phyloP scores from a whole-genome alignment of 2,329 filamentous ascomycete species.

The Curvularia sp. region DNA sequence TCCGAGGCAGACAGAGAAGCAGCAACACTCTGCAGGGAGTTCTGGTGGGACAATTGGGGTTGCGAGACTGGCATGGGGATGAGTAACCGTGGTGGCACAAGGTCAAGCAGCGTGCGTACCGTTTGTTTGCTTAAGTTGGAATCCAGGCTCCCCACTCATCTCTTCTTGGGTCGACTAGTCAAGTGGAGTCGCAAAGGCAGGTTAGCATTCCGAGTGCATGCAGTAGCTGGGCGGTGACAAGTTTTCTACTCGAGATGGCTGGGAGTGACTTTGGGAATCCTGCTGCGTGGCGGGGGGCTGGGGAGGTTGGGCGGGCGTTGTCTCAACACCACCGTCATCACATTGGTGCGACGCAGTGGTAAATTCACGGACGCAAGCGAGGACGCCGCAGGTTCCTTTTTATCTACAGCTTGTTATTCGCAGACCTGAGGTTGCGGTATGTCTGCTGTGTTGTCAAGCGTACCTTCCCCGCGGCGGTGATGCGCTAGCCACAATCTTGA shows the following conservation, averaged over 20 bases:
- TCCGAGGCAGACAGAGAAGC: slow-evolving; percentile 58
- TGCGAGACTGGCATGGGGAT: slow-evolving; percentile 44
- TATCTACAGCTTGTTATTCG: slow-evolving; percentile 15
- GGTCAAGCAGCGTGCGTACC: slow-evolving; percentile 41
- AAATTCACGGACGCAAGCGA: slow-evolving; percentile 7
- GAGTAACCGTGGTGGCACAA: slow-evolving; percentile 15
- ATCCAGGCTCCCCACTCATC: slow-evolving; percentile 48
- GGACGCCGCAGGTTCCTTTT: slow-evolving; percentile 13
- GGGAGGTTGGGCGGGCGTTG: slow-evolving; percentile 37
- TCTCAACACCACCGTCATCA: slow-evolving; percentile 29
- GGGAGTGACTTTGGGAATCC: slow-evolving; percentile 25
- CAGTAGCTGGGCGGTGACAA: slow-evolving; percentile 22
- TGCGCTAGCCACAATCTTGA: slow-evolving; percentile 15
- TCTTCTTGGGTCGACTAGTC: slow-evolving; percentile 39
- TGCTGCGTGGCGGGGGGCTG: slow-evolving; percentile 25
- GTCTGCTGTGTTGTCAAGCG: slow-evolving; percentile 22
- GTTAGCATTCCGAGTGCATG: slow-evolving; percentile 32
- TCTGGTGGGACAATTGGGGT: slow-evolving; percentile 50
- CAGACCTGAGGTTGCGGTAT: slow-evolving; percentile 13
- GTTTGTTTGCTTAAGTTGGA: slow-evolving; percentile 53
- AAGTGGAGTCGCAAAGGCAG: slow-evolving; percentile 38
- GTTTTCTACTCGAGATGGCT: slow-evolving; percentile 41
- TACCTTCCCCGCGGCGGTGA: slow-evolving; percentile 18
- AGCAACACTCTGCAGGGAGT: slow-evolving; percentile 56
- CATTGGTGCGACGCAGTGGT: slow-evolving; percentile 35